Percentiles rank a stretch among this genome's conserved stretches.
Evolutionary conservation across 176 grass and related monocot genomes (phyloP).

Genomic region (Triticum aestivum): IWGSC_CS_RefSeq_v2.1 NC_057795.1:439925953-439926452

Average conservation of each 20-base stretch:
- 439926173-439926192: not conserved
- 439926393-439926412: not conserved
- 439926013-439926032: conserved; percentile 16
- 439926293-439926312: not conserved
- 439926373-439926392: not conserved
- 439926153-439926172: not conserved
- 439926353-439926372: conserved; percentile 2
- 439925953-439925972: conserved; percentile 33
- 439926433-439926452: not conserved
- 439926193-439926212: not conserved
- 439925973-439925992: conserved; percentile 24
- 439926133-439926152: not conserved
- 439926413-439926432: not conserved
- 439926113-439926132: not conserved
- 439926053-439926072: conserved; percentile 19
- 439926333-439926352: not conserved
- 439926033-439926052: conserved; percentile 33
- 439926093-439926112: not conserved
- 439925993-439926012: conserved; percentile 32
- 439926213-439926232: not conserved
- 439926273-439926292: not conserved
- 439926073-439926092: conserved; percentile 19
- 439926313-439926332: not conserved
- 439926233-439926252: not conserved
- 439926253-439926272: not conserved